A percentile compares a stretch with the other conserved stretches of the same genome.
Evolutionary conservation across 495 filamentous ascomycete genomes (phyloP).

Genomic region (Penicillium atrosanguineum): DNA sequence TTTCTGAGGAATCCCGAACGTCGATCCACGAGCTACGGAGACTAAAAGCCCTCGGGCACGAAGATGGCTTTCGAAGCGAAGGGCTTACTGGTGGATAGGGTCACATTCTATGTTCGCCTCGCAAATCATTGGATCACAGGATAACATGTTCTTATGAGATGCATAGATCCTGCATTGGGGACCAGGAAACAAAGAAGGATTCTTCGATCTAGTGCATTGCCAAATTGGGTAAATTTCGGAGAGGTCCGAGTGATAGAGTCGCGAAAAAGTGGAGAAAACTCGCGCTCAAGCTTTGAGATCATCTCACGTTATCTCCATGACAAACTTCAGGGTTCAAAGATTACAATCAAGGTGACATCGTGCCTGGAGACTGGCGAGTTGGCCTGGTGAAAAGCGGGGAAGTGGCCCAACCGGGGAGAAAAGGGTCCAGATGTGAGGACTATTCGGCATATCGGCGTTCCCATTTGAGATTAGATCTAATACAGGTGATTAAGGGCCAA

Average conservation of each 20-base stretch:
- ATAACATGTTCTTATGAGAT: background rate
- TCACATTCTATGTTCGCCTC: background rate
- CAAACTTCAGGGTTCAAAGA: background rate
- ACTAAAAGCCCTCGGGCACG: background rate
- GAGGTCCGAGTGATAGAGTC: background rate
- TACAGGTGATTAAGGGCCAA: background rate
- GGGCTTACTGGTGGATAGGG: background rate
- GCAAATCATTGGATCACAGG: background rate
- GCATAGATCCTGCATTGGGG: background rate
- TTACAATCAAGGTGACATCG: conserved; percentile 9
- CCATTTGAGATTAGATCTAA: background rate
- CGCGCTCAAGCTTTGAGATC: conserved; percentile 4
- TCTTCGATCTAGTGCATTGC: background rate
- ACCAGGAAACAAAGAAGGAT: background rate
- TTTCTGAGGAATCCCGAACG: conserved; percentile 2
- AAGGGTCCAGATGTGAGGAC: background rate
- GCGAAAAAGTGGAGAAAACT: conserved; percentile 1
- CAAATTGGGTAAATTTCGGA: background rate
- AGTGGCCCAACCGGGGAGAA: background rate
- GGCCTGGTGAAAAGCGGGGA: background rate
- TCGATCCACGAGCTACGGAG: conserved; percentile 5
- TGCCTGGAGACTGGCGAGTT: background rate
- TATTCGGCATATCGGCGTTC: background rate
- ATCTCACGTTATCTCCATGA: background rate
- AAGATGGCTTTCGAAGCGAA: background rate